Base-by-base conservation (phyloP, 805 yeast genomes). In the Candida krabiensis region DNA sequence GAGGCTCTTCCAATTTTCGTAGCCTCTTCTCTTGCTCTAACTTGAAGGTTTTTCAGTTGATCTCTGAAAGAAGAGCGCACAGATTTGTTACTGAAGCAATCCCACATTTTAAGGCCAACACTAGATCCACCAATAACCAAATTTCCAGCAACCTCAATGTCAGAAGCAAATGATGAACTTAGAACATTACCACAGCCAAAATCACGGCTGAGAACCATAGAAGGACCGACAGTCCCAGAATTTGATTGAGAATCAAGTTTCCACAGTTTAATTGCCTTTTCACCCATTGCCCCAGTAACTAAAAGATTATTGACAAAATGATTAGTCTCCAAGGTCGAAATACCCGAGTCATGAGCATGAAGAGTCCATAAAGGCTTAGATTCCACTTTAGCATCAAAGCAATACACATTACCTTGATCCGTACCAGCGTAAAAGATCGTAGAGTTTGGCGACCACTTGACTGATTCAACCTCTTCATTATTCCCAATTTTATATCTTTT, bases 281-380 rank as follows among this genome's bases (percentile, higher is more conserved):
- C 99, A 39, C 90, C 86, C 89, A 86, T 84, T 5, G 96, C 96
- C 35, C 93, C 82, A 1, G 98, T 87, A 17, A 81, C 79, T 56
- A 93, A 63, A 71, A 86, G 66, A 14, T 91, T 93, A 18, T 82
- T 80, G 22, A 88, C 60, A 56, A 69, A 75, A 18, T 60, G 58
- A 64, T 87, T 90, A 25, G 82, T 73, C 49, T 83, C 83, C 50
- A 93, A 73, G 2, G 91, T 72, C 4, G 96, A 83, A 44, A 93
- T 83, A 44, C 96, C 97, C 2, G 95, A 77, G 65, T 93, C 98
- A 61, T 93, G 99, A 2, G 98, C 98, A 63, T 93, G 96, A 51
- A 93, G 71, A 2, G 96, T 87, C 99, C 99, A 93, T 22, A 91
- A 54, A 14, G 97, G 90, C 47, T 73, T 75, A 40, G 71, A 67